A percentile compares a stretch with the other conserved stretches of the same genome.
These are phyloP conservation scores for Boletus sp. DNA, from an alignment of 768 basidiomycete genomes.

Conservation along the genomic window DNA sequence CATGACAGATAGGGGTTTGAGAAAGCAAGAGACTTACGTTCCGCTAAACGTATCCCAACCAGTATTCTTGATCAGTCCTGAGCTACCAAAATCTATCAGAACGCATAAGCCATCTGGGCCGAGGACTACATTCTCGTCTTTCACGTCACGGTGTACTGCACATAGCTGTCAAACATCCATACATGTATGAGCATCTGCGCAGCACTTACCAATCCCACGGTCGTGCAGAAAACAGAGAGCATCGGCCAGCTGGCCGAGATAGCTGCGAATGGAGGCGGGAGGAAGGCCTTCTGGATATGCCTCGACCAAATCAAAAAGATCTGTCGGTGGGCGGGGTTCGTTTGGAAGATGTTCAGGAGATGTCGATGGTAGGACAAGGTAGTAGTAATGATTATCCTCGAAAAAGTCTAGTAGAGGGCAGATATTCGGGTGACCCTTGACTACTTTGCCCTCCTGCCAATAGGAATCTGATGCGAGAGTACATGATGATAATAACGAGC, in stretches of 20 bases:
- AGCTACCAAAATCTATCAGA: constrained; percentile 96
- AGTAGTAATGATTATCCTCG: constrained; percentile 95
- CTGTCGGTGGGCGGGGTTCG: constrained; percentile 59
- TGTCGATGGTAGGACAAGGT: constrained; percentile 82
- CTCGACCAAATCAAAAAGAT: constrained; percentile 96
- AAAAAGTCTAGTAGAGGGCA: constrained; percentile 95
- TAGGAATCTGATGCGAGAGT: constrained; percentile 24
- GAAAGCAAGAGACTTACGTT: constrained; percentile 57
- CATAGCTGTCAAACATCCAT: constrained; percentile 9
- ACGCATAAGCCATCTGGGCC: constrained; percentile 80
- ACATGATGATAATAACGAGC: constrained; percentile 21
- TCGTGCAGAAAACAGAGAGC: constrained; percentile 85
- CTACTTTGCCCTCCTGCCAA: constrained; percentile 68
- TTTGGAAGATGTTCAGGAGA: constrained; percentile 55
- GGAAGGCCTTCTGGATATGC: constrained; percentile 82
- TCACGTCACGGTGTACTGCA: constrained; percentile 92
- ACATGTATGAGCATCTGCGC: not conserved
- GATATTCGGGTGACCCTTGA: constrained; percentile 93
- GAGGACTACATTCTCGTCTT: constrained; percentile 93
- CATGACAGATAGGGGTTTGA: constrained; percentile 1
- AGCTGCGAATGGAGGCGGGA: constrained; percentile 66
- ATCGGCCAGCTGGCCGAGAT: constrained; percentile 92
- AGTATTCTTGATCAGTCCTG: constrained; percentile 74
- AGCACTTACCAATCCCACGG: constrained; percentile 77
- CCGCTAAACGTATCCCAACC: constrained; percentile 94